Evolutionary conservation across 1,139 yeast species (phyloP), one percentile per base, ranked within the genome.

Genomic region (Sugiyamaella japonica): DNA sequence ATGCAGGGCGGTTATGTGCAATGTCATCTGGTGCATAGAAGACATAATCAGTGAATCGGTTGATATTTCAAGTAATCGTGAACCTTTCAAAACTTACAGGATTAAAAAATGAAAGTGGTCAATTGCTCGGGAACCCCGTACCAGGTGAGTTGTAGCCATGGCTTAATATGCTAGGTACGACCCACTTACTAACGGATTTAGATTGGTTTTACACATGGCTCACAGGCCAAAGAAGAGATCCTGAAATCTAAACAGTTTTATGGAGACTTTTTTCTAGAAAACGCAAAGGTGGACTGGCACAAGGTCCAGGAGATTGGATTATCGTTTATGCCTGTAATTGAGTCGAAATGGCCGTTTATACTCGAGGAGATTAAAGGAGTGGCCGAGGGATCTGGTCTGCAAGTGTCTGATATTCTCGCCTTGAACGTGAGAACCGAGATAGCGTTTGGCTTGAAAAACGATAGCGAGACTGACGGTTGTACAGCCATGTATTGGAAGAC

Each of bases 401-500:
- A 62, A 5, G 49, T 69, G n/a, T 60, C 59, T 10, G 74, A 71
- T 50, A 68, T 71, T 29, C 58, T 71, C 16, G 67, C 72, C 1
- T 56, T 71, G 49, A 71, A 71, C 58, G 66, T 69, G 23, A 60
- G 74, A 32, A 68, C 73, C 3, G 74, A 71, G 54, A 68, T 71
- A 31, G 69, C 69, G 1, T 65, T 66, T 54, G 67, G 67, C 0
- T 50, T 64, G 23, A 54, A 56, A 29, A 52, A 58, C 28, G 61
- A 65, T 7, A 60, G 63, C 9, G 60, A 57, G n/a, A 56, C 68
- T 1, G 74, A 71, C 53, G 74, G 74, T 3, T 71, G 74, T 52
- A 70, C 74, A 1, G 58, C 73, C 2, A 54, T 71, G 50, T 68
- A 15, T 62, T 66, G 59, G 60, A 59, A 57, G 25, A 47, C 53